Base-by-base conservation (phyloP, 768 basidiomycete genomes). In the Austroboletus festivus region DNA sequence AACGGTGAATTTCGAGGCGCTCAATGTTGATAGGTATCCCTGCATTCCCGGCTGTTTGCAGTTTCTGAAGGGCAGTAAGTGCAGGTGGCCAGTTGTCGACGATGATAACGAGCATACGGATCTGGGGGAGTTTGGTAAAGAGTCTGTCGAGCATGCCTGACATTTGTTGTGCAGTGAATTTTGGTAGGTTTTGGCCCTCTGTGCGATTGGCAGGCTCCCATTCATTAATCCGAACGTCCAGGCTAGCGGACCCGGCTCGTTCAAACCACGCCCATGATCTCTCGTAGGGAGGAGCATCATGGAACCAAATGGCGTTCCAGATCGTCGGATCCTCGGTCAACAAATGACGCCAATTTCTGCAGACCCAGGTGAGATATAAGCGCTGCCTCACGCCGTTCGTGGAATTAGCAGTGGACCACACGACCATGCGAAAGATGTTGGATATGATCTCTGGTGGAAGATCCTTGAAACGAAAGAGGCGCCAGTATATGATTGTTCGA, bases 241-340 rank as follows among this genome's bases (percentile, higher is more conserved):
- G 57, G 3, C 78, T 69, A 3, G 80, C 70, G 3, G 70, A 60
- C 2, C 78, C 78, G 3, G 84, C 76, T 44, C 86, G 72, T 18
- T 78, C 69, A 47, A 87, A 68, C 73, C 79, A 86, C 39, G 74
- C 67, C 47, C 75, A 67, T 6, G 84, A 78, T 26, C 78, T 75
- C 15, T 71, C 62, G 54, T 77, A 81, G 13, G 75, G 69, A 40
- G 77, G 71, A 13, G 56, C 47, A 35, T 83, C 80, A 42, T 73
- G 72, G 60, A 86, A 83, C 77, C 77, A 83, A 47, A 89, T 73
- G 16, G 80, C 78, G 55, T 77, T 84, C 83, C 83, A 85, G 24
- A 85, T 51, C 16, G 75, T 79, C 1, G 72, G 56, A 54, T 84
- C 79, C 19, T 61, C 62, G 28, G 77, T 62, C 44, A 76, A 75